phyloP scores from a whole-genome alignment of 208 protist genomes.

The Phytomonas serpens region DNA sequence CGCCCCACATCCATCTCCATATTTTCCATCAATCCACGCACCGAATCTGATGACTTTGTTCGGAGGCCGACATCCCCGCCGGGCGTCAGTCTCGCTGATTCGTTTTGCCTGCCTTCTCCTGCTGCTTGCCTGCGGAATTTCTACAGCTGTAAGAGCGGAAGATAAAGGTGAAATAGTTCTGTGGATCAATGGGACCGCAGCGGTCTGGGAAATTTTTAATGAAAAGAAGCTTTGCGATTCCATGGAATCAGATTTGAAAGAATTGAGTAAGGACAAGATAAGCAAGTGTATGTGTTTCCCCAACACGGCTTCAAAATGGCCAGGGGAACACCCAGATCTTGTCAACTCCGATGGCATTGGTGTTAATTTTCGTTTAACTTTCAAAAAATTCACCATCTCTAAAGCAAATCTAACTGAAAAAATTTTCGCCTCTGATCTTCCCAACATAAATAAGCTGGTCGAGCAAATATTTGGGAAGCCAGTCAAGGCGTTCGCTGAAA shows the following conservation, averaged over 20 bases:
- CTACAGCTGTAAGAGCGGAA: neutral
- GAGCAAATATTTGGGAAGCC: neutral
- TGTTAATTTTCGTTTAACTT: too few species aligned
- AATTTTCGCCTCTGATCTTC: neutral
- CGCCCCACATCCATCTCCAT: neutral
- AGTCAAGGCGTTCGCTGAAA: neutral
- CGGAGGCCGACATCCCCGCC: neutral
- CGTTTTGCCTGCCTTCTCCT: neutral
- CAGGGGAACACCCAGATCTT: neutral
- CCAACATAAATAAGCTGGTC: neutral
- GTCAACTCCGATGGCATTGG: too few species aligned
- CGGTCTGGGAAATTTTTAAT: neutral
- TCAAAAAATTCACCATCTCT: too few species aligned
- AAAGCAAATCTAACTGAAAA: too few species aligned
- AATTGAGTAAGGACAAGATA: neutral
- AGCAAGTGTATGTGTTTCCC: neutral
- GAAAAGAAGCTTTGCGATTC: neutral
- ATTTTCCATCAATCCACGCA: neutral
- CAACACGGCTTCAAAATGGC: neutral
- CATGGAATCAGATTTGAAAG: neutral
- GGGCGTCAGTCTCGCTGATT: neutral
- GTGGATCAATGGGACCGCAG: neutral
- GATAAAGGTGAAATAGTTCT: neutral
- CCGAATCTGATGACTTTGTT: neutral
- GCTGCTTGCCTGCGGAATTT: neutral